These are phyloP conservation scores for Bjerkandera adusta DNA, from an alignment of 1,284 basidiomycete genomes.

Conservation along the genomic window DNA sequence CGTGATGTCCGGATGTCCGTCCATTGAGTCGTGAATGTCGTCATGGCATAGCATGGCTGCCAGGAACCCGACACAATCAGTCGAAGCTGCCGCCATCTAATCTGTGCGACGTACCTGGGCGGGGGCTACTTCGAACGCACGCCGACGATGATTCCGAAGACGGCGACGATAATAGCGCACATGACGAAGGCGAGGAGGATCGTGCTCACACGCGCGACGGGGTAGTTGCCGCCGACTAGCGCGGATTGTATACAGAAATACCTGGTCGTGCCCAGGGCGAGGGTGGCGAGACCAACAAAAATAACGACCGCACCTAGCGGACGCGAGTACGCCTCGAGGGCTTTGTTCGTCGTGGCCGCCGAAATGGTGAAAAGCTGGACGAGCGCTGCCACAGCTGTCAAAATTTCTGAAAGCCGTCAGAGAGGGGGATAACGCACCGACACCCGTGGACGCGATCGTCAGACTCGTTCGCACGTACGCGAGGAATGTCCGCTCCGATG, in stretches of 20 bases:
- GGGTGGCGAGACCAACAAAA: conserved; percentile 47
- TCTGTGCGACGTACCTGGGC: too few species aligned
- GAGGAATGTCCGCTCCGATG: conserved; percentile 54
- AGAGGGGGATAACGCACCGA: conserved; percentile 24
- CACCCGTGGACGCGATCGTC: conserved; percentile 53
- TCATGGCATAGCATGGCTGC: too few species aligned
- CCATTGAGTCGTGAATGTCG: too few species aligned
- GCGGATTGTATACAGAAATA: conserved; percentile 58
- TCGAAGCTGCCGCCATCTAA: too few species aligned
- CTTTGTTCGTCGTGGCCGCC: conserved; percentile 23
- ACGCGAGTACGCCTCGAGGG: conserved; percentile 42
- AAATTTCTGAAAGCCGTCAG: neutral
- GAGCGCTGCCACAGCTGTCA: conserved; percentile 37
- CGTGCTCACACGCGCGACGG: conserved; percentile 48
- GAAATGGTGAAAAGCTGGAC: conserved; percentile 57
- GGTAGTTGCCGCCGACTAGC: conserved; percentile 53
- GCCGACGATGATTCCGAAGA: conserved; percentile 47
- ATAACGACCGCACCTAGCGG: conserved; percentile 56
- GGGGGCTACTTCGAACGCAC: conserved; percentile 20
- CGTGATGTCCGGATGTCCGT: too few species aligned
- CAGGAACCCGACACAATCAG: too few species aligned
- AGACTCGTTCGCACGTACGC: conserved; percentile 59
- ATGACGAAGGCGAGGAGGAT: conserved; percentile 44
- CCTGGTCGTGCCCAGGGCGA: conserved; percentile 47
- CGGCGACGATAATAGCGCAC: conserved; percentile 41